Base-by-base conservation (phyloP, 768 basidiomycete species). In the Amanita jacksonii region DNA sequence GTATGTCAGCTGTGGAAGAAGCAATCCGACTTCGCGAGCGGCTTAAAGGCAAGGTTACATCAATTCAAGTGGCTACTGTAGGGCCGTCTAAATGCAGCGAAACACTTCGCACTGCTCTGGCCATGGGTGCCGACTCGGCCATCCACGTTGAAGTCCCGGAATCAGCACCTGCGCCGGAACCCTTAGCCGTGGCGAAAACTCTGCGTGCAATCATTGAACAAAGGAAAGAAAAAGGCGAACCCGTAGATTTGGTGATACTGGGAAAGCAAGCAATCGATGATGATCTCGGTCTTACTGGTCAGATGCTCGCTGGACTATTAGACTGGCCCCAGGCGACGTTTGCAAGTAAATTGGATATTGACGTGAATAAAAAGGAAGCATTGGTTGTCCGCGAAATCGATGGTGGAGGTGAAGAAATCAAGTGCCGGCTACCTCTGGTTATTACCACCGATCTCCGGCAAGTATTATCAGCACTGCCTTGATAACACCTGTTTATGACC, bases 211-310 rank as follows among this genome's bases (percentile, higher is more conserved):
- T 92, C 54, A 82, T 97, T 42, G 70, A 77, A 41, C 70, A 72
- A 25, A 72, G 80, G 58, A 64, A 70, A 52, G 65, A 68, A 4
- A 57, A 51, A 13, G 55, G 51, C 28, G 54, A 50, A 31, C 70
- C 66, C 28, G 73, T 87, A 7, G 94, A 98, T 55, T 52, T 98
- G 45, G 85, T 99, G 30, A 92, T 99, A 43, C 72, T 97, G 65
- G 96, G 96, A 3, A 99, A 99, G 66, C 96, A 99, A 62, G 84
- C 94, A 10, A 99, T 99, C 53, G 96, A 99, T 65, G 93, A 94
- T 54, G 96, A 99, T 60, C 73, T 88, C 5, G 87, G 89, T 4
- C 83, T 92, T 67, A 97, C 94, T 9, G 94, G 94, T 0, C 93
- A 96, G 61, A 97, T 98, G 89, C 73, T 98, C 20, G 93, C 93